phyloP scores from a whole-genome alignment of 345 rosid genomes.

The Linum trigynum region DNA sequence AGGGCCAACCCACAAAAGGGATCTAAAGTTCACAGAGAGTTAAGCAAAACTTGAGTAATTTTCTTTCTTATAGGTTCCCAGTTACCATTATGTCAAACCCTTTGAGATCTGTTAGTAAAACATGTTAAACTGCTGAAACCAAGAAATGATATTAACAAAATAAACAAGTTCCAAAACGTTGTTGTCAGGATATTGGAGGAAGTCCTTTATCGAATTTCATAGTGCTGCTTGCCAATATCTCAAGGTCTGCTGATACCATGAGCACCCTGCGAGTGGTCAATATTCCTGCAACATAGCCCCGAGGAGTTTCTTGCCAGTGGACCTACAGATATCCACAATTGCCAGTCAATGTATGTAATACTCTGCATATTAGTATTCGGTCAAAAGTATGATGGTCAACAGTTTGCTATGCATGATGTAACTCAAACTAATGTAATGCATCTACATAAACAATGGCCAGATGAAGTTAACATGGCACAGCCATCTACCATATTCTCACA shows the following conservation, averaged over 20 bases:
- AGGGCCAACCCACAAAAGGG: constrained; percentile 96
- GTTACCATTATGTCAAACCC: too few species aligned
- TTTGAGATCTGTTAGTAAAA: not conserved
- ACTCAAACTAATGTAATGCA: too few species aligned
- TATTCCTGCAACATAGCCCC: constrained; percentile 92
- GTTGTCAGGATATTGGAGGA: constrained; percentile 81
- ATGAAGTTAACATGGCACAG: not conserved
- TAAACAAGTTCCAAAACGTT: not conserved
- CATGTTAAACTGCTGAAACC: not conserved
- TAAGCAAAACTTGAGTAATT: constrained; percentile 14
- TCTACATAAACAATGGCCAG: not conserved
- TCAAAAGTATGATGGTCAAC: not conserved
- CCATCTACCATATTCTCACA: not conserved
- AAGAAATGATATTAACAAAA: not conserved
- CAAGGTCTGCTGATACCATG: constrained; percentile 82
- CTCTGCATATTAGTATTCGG: not conserved
- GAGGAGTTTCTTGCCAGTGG: constrained; percentile 87
- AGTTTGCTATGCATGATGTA: not conserved
- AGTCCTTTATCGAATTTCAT: constrained; percentile 81
- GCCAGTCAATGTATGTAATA: not conserved
- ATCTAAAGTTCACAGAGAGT: constrained; percentile 69
- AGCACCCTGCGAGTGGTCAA: constrained; percentile 89
- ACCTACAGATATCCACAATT: constrained; percentile 40
- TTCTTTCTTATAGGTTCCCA: too few species aligned
- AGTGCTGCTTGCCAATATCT: constrained; percentile 73